phyloP scores from a whole-genome alignment of 129 eudicot genomes.

The Centrapalus pauciflorus region DNA sequence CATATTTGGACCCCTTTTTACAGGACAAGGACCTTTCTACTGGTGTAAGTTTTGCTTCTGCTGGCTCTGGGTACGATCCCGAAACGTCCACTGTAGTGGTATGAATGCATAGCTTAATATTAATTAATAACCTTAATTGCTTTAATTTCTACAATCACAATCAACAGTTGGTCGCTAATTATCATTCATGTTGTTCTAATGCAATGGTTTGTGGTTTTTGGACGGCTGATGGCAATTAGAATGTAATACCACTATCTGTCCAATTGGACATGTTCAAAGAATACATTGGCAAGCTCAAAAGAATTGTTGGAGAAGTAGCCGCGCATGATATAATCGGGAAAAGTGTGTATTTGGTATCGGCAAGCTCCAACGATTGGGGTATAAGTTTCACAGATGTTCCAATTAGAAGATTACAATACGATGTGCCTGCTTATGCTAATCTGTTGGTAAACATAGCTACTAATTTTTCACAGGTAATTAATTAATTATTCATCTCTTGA shows the following conservation, averaged over 20 bases:
- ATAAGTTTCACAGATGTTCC: constrained; percentile 37
- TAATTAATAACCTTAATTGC: neutral
- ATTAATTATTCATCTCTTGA: too few relatives aligned
- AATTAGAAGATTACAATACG: constrained; percentile 23
- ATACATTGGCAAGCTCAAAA: constrained; percentile 37
- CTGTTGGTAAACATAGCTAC: constrained; percentile 40
- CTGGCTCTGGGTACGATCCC: constrained; percentile 55
- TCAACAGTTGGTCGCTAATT: neutral
- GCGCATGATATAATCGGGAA: constrained; percentile 24
- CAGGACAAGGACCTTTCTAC: constrained; percentile 27
- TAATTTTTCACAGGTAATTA: constrained; percentile 37
- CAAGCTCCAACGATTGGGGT: constrained; percentile 52
- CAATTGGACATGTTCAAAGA: constrained; percentile 48
- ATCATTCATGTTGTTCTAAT: neutral
- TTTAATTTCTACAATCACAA: neutral
- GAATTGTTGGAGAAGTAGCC: constrained; percentile 34
- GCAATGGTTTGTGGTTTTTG: neutral
- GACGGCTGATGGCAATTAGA: constrained; percentile 23
- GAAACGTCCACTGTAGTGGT: constrained; percentile 36
- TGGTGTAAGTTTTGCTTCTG: constrained; percentile 78
- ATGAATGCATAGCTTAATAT: neutral
- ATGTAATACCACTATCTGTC: constrained; percentile 21
- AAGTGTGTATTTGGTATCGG: constrained; percentile 27
- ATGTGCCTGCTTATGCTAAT: constrained; percentile 38
- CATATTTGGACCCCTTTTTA: constrained; percentile 44